phyloP scores from a whole-genome alignment of 2,329 filamentous ascomycete species.

The Macrophomina tecta region DNA sequence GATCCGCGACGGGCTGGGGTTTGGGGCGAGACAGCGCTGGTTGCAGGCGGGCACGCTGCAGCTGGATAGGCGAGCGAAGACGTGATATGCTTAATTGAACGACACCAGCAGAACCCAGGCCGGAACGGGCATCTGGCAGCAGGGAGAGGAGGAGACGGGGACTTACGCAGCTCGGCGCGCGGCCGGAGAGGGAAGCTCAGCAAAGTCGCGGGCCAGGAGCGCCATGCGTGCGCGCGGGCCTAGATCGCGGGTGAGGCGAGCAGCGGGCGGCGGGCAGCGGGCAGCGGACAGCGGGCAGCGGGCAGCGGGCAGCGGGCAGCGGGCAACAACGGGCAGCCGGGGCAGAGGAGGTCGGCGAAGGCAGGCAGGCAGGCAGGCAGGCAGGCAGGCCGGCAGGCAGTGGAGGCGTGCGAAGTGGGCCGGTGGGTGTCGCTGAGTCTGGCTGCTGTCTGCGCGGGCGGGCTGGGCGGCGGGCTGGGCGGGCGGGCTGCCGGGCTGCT shows the following conservation, averaged over 20 bases:
- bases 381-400: no score
- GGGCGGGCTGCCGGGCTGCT: background rate
- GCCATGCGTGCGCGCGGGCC: constrained; percentile 25
- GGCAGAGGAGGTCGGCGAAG: background rate
- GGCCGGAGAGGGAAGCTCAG: constrained; percentile 20
- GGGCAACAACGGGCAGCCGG: background rate
- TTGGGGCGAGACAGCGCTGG: constrained; percentile 14
- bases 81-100: constrained; percentile 26
- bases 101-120: constrained; percentile 1
- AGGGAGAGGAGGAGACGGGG: background rate
- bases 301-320: background rate
- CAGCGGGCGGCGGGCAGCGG: background rate
- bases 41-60: constrained; percentile 6
- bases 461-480: background rate
- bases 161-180: constrained; percentile 26
- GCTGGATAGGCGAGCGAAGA: constrained; percentile 21
- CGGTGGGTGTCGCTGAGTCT: no score
- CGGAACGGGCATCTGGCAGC: background rate
- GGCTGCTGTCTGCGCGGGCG: background rate
- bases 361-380: background rate
- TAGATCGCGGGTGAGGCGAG: constrained; percentile 2
- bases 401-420: no score
- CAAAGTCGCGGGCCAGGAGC: constrained; percentile 23
- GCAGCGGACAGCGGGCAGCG: background rate
- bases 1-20: background rate